Evolutionary conservation across 768 basidiomycete genomes (phyloP).

Genomic region (Tylopilus sp.): DNA sequence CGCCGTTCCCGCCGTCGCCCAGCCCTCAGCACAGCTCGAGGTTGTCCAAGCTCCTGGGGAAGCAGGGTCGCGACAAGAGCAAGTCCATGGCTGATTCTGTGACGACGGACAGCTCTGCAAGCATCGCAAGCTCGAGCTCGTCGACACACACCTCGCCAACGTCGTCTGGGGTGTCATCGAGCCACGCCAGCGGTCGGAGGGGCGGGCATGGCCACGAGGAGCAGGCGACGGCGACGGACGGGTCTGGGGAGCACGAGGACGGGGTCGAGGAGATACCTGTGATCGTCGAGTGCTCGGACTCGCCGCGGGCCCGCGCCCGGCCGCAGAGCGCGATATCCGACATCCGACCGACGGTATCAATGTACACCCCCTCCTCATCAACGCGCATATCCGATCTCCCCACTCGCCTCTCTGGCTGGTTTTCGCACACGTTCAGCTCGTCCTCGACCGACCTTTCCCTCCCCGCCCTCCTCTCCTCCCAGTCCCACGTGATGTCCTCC

Average conservation of each 20-base stretch:
- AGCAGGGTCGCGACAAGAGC: conserved; percentile 57
- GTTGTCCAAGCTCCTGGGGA: conserved; percentile 67
- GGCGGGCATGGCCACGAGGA: conserved; percentile 20
- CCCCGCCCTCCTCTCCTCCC: conserved; percentile 55
- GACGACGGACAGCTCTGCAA: conserved; percentile 33
- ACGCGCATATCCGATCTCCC: conserved; percentile 66
- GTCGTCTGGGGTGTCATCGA: conserved; percentile 31
- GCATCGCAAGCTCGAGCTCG: conserved; percentile 43
- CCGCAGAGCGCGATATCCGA: conserved; percentile 45
- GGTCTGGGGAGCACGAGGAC: conserved; percentile 33
- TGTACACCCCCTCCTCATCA: conserved; percentile 45
- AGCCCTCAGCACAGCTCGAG: conserved; percentile 46
- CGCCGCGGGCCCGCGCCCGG: conserved; percentile 53
- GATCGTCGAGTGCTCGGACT: conserved; percentile 60
- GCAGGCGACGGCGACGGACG: conserved; percentile 15
- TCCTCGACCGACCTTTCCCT: conserved; percentile 73
- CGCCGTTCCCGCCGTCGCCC: conserved; percentile 42
- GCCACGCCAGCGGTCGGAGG: conserved; percentile 20
- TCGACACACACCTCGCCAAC: conserved; percentile 28
- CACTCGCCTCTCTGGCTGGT: conserved; percentile 75
- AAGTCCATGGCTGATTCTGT: conserved; percentile 46
- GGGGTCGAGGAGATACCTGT: conserved; percentile 54
- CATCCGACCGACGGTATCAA: conserved; percentile 43
- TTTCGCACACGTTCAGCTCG: conserved; percentile 71
- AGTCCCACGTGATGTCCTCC: conserved; percentile 38